phyloP scores from a whole-genome alignment of 2,329 filamentous ascomycete species.

The Penicillium sp. region DNA sequence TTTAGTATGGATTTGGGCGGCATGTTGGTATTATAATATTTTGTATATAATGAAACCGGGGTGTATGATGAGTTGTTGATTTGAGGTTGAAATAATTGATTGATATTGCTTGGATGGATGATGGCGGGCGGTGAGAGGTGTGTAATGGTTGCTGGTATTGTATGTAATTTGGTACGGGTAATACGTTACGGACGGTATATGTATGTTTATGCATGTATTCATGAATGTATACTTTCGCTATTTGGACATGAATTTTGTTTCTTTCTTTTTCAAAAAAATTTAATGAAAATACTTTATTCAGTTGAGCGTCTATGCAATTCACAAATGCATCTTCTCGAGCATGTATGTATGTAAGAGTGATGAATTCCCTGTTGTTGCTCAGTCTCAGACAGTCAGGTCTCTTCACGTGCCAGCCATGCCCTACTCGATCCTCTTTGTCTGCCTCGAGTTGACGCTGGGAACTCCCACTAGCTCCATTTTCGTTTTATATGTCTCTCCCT shows the following conservation, averaged over 20 bases:
- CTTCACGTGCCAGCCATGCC: not conserved
- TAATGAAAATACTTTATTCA: not conserved
- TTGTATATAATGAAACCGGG: not conserved
- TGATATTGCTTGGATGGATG: too few species aligned
- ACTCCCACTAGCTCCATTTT: not conserved
- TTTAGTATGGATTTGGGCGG: not conserved
- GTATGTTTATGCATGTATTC: not conserved
- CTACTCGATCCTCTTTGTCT: not conserved
- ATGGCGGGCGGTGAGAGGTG: not conserved
- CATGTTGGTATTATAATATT: not conserved
- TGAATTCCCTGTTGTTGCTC: not conserved
- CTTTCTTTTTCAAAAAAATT: too few species aligned
- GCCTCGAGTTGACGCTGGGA: not conserved
- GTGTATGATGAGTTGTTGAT: not conserved
- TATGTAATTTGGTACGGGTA: not conserved
- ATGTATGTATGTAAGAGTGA: not conserved
- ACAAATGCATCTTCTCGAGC: not conserved
- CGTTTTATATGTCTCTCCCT: too few species aligned
- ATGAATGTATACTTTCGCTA: not conserved
- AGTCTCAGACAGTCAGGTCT: not conserved
- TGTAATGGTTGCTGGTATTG: not conserved
- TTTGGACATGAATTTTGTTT: too few species aligned
- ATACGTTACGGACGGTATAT: not conserved
- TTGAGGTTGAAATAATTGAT: not conserved
- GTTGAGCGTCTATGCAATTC: not conserved